These are phyloP conservation scores for Elymus sibiricus DNA, from an alignment of 176 grass and related monocot species.

Conservation along the genomic window DNA sequence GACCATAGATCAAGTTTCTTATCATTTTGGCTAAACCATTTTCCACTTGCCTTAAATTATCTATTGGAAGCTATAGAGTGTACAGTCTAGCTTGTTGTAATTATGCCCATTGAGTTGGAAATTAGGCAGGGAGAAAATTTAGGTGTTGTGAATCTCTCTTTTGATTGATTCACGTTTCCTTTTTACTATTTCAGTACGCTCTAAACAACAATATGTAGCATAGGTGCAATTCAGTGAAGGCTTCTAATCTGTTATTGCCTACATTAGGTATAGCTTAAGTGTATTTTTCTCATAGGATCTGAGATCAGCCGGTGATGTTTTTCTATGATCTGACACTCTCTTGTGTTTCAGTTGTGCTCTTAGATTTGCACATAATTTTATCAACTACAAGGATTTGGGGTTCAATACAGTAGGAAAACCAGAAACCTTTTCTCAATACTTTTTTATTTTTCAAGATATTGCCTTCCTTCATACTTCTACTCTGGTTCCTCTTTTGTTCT, in stretches of 20 bases:
- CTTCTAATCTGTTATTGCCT: not conserved
- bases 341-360: too few relatives aligned
- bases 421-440: too few relatives aligned
- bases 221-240: not conserved
- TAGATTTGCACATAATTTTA: too few relatives aligned
- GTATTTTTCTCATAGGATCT: too few relatives aligned
- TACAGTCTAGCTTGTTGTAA: not conserved
- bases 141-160: not conserved
- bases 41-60: not conserved
- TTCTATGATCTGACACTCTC: too few relatives aligned
- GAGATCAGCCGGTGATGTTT: too few relatives aligned
- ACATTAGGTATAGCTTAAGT: too few relatives aligned
- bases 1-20: conserved; percentile 33
- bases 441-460: not conserved
- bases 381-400: too few relatives aligned
- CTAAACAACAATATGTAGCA: not conserved
- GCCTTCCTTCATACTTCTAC: not conserved
- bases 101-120: not conserved
- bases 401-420: too few relatives aligned
- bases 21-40: not conserved
- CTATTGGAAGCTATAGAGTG: not conserved
- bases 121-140: not conserved
- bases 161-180: not conserved
- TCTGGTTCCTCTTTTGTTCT: not conserved
- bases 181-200: not conserved